Conservation (phyloP, 2,329 filamentous ascomycete species). For the Lasiodiplodia sp. region DNA sequence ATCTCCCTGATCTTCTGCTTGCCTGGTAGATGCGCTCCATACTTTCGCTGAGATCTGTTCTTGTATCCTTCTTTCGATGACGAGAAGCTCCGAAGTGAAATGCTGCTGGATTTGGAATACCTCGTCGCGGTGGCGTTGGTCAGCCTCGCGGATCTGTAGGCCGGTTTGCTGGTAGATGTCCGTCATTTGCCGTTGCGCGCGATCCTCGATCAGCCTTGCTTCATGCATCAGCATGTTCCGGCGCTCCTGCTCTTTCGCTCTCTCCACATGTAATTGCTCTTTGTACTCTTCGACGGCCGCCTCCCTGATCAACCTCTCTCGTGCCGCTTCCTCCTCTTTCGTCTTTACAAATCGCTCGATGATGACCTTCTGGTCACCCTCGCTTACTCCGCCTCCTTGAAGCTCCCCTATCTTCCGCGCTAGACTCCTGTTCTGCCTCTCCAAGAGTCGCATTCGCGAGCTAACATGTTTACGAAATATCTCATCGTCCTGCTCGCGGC, state of each 20-base stretch:
- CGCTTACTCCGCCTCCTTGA: not conserved
- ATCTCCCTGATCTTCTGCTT: not conserved
- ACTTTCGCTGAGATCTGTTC: not conserved
- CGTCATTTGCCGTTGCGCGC: slow-evolving; percentile 8
- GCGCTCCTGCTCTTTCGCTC: not conserved
- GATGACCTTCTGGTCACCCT: not conserved
- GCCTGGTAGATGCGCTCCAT: not conserved
- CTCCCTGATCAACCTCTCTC: slow-evolving; percentile 1
- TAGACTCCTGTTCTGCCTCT: not conserved
- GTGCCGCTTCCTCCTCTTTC: slow-evolving; percentile 2
- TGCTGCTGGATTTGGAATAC: slow-evolving; percentile 12
- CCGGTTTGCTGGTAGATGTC: slow-evolving; percentile 9
- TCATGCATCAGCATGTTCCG: not conserved
- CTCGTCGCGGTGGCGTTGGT: slow-evolving; percentile 14
- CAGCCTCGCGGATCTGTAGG: not conserved
- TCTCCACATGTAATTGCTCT: not conserved
- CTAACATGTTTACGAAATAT: slow-evolving; percentile 3
- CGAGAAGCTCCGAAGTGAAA: not conserved
- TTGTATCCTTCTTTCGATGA: slow-evolving; percentile 6
- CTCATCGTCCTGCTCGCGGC: not conserved
- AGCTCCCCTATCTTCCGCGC: not conserved
- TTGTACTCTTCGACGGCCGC: slow-evolving; percentile 3
- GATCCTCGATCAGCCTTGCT: slow-evolving; percentile 7
- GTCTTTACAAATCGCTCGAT: not conserved
- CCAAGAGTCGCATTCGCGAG: not conserved